Evolutionary conservation across 2,329 filamentous ascomycete species (phyloP), one percentile per base, ranked within the genome.

Genomic region (Phialophora chinensis): DNA sequence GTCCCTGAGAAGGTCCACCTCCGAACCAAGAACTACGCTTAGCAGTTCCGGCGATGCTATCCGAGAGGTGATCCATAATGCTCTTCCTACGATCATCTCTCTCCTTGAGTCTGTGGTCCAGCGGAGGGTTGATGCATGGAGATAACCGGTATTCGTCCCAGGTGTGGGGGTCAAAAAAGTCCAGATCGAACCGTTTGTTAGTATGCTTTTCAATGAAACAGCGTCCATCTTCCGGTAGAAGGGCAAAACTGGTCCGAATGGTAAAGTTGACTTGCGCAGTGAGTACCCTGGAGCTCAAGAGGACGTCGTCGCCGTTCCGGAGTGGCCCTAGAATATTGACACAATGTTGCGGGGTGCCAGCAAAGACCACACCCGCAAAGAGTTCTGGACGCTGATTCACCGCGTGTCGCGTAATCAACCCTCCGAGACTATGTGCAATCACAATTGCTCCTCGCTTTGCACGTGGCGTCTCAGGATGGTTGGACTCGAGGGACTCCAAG

Each of bases 191-290:
- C 69, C 91, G 86, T 74, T 96, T 89, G 67, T 90, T 89, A 0
- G 92, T 95, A 52, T 88, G 78, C 73, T 90, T 92, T 79, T 97
- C 90, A 73, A 97, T 84, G 76, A 97, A 98, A 78, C 93, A 96
- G 74, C 88, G 88, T 0, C 93, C 93, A 72, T 95, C 90, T 65
- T 97, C 90, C 0, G 94, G 94, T 0, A 98, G 84, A 8, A 97
- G 87, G 11, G 89, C 88, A 74, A 91, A 97, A 50, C 89, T 93
- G 0, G 93, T 96, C 7, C 94, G 87, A 58, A 98, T 88, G 0
- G 91, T 93, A 74, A 98, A 97, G 78, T 96, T 96, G 72, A 97
- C 93, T 75, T 95, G 91, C 0, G 94, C 93, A 0, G 93, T 97
- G 17, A 98, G 84, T 0, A 97, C 90, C 71, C 92, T 91, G 68